These are phyloP conservation scores for Hydnomerulius pinastri DNA, from an alignment of 768 basidiomycete genomes.

Conservation along the genomic window DNA sequence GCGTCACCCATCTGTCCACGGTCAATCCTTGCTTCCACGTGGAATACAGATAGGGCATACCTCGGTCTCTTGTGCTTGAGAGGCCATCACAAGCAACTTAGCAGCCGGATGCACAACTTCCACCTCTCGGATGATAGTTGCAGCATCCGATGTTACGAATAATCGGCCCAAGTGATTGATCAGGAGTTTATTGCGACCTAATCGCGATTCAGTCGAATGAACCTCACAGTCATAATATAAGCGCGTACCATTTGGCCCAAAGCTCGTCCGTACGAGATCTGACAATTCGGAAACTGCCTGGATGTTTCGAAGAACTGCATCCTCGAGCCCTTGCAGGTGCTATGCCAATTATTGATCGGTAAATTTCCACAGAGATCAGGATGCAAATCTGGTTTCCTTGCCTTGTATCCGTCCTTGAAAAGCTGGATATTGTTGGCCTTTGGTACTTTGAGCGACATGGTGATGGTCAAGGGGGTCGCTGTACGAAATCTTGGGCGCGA, in stretches of 20 bases:
- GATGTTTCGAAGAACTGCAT: slow-evolving; percentile 96
- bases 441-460: slow-evolving; percentile 93
- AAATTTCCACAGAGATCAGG: slow-evolving; percentile 5
- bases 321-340: slow-evolving; percentile 90
- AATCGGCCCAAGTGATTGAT: slow-evolving; percentile 96
- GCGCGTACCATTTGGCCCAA: slow-evolving; percentile 88
- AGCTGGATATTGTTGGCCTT: slow-evolving; percentile 86
- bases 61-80: slow-evolving; percentile 94
- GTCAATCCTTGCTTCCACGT: slow-evolving; percentile 7
- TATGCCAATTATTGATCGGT: slow-evolving; percentile 26
- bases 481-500: slow-evolving; percentile 15
- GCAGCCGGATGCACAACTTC: slow-evolving; percentile 99
- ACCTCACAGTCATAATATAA: not conserved
- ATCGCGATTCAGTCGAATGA: slow-evolving; percentile 7
- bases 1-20: slow-evolving; percentile 87
- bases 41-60: slow-evolving; percentile 42
- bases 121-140: slow-evolving; percentile 96
- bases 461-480: slow-evolving; percentile 11
- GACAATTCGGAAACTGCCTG: slow-evolving; percentile 94
- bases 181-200: slow-evolving; percentile 92
- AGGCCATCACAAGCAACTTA: slow-evolving; percentile 98
- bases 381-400: slow-evolving; percentile 24
- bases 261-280: slow-evolving; percentile 93
- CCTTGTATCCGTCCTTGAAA: slow-evolving; percentile 98
- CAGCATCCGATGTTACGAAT: slow-evolving; percentile 98